Evolutionary conservation across 805 yeast genomes (phyloP).

Genomic region (Starmerella sp.): DNA sequence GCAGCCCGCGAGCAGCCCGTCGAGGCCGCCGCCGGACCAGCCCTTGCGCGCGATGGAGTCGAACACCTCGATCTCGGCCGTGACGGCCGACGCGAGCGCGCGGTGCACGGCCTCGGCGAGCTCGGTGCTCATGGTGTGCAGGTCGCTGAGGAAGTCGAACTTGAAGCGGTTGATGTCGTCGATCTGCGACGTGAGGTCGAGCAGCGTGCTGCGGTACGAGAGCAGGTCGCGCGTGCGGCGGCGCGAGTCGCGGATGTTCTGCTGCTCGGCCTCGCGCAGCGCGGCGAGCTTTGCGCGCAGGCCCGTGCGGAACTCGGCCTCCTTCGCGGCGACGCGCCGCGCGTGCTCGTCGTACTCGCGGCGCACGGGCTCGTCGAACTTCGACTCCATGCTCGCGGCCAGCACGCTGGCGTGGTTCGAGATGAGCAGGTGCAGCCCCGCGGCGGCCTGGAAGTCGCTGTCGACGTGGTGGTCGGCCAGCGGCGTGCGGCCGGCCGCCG

Average conservation of each 20-base stretch:
- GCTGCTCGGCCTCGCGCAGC: conserved; percentile 50
- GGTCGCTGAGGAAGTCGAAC: conserved; percentile 58
- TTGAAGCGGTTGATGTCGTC: conserved; percentile 70
- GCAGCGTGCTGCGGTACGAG: conserved; percentile 55
- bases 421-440: conserved; percentile 65
- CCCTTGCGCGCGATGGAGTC: conserved; percentile 77
- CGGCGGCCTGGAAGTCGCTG: conserved; percentile 54
- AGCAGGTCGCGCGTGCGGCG: conserved; percentile 52
- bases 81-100: conserved; percentile 50
- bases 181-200: conserved; percentile 58
- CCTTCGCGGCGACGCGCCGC: conserved; percentile 37
- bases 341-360: conserved; percentile 38
- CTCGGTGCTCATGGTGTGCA: conserved; percentile 50
- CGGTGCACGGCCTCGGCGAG: conserved; percentile 45
- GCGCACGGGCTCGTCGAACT: conserved; percentile 45
- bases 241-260: conserved; percentile 47
- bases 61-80: conserved; percentile 71
- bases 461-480: conserved; percentile 31
- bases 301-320: conserved; percentile 42
- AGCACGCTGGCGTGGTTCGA: conserved; percentile 69
- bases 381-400: conserved; percentile 43
- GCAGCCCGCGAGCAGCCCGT: conserved; percentile 49
- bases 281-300: conserved; percentile 42
- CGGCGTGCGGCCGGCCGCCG: conserved; percentile 13
- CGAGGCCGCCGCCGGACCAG: conserved; percentile 80